These are phyloP conservation scores for Leccinum uliginosum DNA, from an alignment of 768 basidiomycete species.

Conservation along the genomic window DNA sequence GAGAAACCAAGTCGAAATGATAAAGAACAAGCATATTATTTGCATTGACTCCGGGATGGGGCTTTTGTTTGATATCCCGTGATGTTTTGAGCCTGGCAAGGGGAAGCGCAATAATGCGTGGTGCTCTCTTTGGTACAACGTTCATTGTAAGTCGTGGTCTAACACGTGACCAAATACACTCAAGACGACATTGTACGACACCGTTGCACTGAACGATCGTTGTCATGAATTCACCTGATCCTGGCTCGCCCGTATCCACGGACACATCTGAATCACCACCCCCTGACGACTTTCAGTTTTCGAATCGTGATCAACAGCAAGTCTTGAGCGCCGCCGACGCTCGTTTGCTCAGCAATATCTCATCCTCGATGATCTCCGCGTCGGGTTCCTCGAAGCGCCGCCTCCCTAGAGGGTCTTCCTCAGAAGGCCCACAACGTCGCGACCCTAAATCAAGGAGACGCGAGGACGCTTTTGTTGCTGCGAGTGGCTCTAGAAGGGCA, in stretches of 20 bases:
- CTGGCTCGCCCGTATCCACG: constrained; percentile 33
- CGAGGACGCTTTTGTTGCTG: constrained; percentile 35
- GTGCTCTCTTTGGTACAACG: constrained; percentile 12
- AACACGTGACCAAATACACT: constrained; percentile 16
- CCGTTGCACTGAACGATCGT: background rate
- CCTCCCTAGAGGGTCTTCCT: constrained; percentile 44
- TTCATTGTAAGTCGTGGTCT: constrained; percentile 10
- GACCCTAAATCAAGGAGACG: constrained; percentile 50
- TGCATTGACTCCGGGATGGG: constrained; percentile 5
- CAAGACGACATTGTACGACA: background rate
- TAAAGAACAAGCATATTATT: constrained; percentile 39
- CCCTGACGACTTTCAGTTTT: constrained; percentile 32
- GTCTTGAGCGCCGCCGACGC: constrained; percentile 15
- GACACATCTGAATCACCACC: constrained; percentile 37
- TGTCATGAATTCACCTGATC: constrained; percentile 36
- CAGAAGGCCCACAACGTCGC: constrained; percentile 40
- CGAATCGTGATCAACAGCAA: constrained; percentile 29
- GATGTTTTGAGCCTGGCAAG: constrained; percentile 26
- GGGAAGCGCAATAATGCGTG: constrained; percentile 47
- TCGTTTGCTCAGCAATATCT: constrained; percentile 15
- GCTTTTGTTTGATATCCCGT: constrained; percentile 6
- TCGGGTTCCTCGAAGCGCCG: constrained; percentile 45
- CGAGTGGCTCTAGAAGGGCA: constrained; percentile 21
- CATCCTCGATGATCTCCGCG: constrained; percentile 19
- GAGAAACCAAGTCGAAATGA: constrained; percentile 31